Evolutionary conservation across 1,139 yeast species (phyloP).

Genomic region (Geotrichum phurueaensis): DNA sequence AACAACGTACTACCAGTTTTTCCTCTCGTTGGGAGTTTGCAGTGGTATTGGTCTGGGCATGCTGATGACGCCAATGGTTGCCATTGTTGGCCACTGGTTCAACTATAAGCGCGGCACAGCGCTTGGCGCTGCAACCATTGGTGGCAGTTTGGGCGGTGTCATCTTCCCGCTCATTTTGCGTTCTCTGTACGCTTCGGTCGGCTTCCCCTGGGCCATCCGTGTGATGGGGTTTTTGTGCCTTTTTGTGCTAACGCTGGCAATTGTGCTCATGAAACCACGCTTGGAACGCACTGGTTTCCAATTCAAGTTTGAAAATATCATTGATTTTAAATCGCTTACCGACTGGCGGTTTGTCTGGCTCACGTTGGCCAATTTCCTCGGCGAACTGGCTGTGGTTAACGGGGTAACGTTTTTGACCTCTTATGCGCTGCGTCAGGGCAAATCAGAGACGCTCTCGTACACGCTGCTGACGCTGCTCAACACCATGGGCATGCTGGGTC

Average conservation of each 20-base stretch:
- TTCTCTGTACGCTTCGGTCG: slow-evolving; percentile 45
- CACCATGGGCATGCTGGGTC: slow-evolving; percentile 54
- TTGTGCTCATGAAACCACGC: slow-evolving; percentile 34
- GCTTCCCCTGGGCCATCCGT: slow-evolving; percentile 56
- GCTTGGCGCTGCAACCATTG: slow-evolving; percentile 55
- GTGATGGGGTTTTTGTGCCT: slow-evolving; percentile 49
- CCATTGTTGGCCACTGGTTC: slow-evolving; percentile 60
- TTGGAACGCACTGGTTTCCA: slow-evolving; percentile 20
- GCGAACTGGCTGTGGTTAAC: slow-evolving; percentile 53
- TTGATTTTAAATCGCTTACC: slow-evolving; percentile 35
- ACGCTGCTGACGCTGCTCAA: slow-evolving; percentile 46
- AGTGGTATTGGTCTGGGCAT: slow-evolving; percentile 56
- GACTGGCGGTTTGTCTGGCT: slow-evolving; percentile 41
- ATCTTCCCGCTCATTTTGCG: slow-evolving; percentile 57
- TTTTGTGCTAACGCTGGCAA: slow-evolving; percentile 36
- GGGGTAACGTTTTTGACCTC: slow-evolving; percentile 52
- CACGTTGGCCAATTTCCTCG: slow-evolving; percentile 42
- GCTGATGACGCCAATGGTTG: slow-evolving; percentile 54
- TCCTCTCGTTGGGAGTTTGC: slow-evolving; percentile 51
- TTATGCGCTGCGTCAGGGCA: slow-evolving; percentile 51
- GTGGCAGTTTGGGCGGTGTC: slow-evolving; percentile 65
- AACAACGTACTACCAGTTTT: slow-evolving; percentile 49
- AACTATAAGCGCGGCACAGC: slow-evolving; percentile 54
- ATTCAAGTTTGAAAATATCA: slow-evolving; percentile 4
- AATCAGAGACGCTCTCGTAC: slow-evolving; percentile 47